Conservation (phyloP, 176 grass and related monocot species). For the Lolium rigidum region DNA sequence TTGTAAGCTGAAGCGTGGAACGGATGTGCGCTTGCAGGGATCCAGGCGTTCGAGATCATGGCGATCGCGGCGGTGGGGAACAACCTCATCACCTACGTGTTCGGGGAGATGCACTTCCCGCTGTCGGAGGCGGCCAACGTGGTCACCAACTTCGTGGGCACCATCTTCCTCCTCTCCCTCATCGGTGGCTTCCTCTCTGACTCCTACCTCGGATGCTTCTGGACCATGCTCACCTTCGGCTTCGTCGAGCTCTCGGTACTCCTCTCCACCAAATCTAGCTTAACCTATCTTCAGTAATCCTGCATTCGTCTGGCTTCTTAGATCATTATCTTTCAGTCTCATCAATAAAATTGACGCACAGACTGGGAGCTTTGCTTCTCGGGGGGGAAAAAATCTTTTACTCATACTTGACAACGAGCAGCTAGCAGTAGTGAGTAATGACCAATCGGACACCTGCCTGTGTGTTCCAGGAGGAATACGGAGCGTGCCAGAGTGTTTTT, state of each 20-base stretch:
- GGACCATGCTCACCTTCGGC: slow-evolving; percentile 96
- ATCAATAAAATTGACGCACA: too few relatives aligned
- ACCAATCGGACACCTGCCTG: neutral
- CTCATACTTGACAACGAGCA: neutral
- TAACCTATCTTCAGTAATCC: too few relatives aligned
- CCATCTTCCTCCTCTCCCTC: slow-evolving; percentile 86
- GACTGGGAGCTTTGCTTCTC: too few relatives aligned
- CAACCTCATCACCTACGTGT: slow-evolving; percentile 99
- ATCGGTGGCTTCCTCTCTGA: slow-evolving; percentile 93
- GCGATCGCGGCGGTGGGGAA: slow-evolving; percentile 97
- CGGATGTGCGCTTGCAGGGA: slow-evolving; percentile 40
- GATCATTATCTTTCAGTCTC: neutral
- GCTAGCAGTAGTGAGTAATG: neutral
- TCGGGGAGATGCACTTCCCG: slow-evolving; percentile 94
- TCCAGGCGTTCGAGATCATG: slow-evolving; percentile 98
- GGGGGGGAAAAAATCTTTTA: too few relatives aligned
- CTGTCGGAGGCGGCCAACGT: slow-evolving; percentile 89
- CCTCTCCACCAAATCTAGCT: neutral
- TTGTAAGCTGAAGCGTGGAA: too few relatives aligned
- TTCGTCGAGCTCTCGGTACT: slow-evolving; percentile 95
- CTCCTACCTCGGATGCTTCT: slow-evolving; percentile 96
- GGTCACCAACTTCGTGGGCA: slow-evolving; percentile 94
- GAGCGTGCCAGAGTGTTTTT: neutral
- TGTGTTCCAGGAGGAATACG: slow-evolving; percentile 3
- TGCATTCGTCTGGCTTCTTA: neutral